Evolutionary conservation across 305 asterid species (phyloP), one percentile per base, ranked within the genome.

Genomic region (Fraxinus dipetala): DNA sequence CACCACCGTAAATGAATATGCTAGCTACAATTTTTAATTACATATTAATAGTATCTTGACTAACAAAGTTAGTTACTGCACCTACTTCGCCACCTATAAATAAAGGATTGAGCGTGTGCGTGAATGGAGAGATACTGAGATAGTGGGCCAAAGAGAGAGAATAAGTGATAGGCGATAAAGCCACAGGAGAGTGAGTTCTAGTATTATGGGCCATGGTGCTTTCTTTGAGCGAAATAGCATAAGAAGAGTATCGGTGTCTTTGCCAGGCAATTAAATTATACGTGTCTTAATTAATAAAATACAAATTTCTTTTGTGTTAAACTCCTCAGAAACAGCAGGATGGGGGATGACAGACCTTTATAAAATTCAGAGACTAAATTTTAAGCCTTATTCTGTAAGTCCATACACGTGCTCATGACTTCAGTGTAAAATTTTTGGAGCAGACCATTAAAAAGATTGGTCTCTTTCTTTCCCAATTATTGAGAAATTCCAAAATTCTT

Each of bases 351-450:
- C 30, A 65, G 36, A 80, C 69, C 72, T 78, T 43, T 38, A 40
- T 76, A 83, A 79, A 80, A 78, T 40, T 75, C 26, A 22, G 30
- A 78, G 20, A 59, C 31, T 36, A 34, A 72, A 48, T 0, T 36
- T 24, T 45, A 51, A 78, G 75, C 59, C 61, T 77, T 80, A 61
- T 78, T 54, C 56, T 38, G 56, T 77, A 80, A 38, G 40, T 20
- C 24, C 34, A 76, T n/a, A 69, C 18, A 77, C 48, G 9, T 76
- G 72, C 79, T 75, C 8, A 14, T 32, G 56, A 56, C 8, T 85
- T 77, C 43, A 34, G 24, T 54, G 79, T 31, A 48, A 14, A 48
- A 16, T 18, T 65, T 83, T 69, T 45, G 54, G 72, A 80, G 38
- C n/a, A 9, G 36, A 45, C 26, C 45, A 4, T 35, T 77, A 59